Conservation (phyloP, 805 yeast species). For the Yamadazyma olivae region DNA sequence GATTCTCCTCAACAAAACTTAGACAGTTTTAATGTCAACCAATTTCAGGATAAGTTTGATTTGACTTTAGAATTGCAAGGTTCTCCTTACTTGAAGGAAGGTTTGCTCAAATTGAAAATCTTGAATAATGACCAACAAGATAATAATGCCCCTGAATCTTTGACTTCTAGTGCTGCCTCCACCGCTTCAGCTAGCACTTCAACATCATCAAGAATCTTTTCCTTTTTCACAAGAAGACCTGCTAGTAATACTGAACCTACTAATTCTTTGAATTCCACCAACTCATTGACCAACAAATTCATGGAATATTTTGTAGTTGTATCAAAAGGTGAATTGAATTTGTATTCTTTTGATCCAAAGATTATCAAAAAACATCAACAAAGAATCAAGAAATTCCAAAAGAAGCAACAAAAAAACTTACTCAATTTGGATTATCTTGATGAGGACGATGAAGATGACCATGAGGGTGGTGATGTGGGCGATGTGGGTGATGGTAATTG, state of each 20-base stretch:
- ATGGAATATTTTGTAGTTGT: constrained; percentile 61
- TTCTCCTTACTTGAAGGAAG: constrained; percentile 79
- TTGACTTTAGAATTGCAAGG: constrained; percentile 63
- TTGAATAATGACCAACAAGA: constrained; percentile 37
- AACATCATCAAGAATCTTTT: constrained; percentile 21
- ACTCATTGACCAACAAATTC: constrained; percentile 25
- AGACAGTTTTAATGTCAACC: constrained; percentile 37
- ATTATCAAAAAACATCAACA: constrained; percentile 38
- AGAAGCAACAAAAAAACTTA: constrained; percentile 14
- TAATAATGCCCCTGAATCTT: constrained; percentile 13
- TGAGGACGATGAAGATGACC: constrained; percentile 10
- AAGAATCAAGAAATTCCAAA: constrained; percentile 20
- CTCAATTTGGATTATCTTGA: constrained; percentile 8
- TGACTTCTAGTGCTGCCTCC: constrained; percentile 10
- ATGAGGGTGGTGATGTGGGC: constrained; percentile 14
- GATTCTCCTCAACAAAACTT: constrained; percentile 17
- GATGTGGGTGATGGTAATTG: constrained; percentile 64
- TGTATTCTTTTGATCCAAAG: constrained; percentile 53
- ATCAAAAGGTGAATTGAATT: constrained; percentile 60
- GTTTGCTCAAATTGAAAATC: constrained; percentile 48
- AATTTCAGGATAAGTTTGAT: constrained; percentile 51
- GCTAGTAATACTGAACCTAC: constrained; percentile 3
- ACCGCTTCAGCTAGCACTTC: constrained; percentile 16
- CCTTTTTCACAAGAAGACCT: constrained; percentile 22
- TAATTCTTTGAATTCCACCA: constrained; percentile 2